Base-by-base conservation (phyloP, 2,329 filamentous ascomycete species). In the Drechslerella coelobrocha region DNA sequence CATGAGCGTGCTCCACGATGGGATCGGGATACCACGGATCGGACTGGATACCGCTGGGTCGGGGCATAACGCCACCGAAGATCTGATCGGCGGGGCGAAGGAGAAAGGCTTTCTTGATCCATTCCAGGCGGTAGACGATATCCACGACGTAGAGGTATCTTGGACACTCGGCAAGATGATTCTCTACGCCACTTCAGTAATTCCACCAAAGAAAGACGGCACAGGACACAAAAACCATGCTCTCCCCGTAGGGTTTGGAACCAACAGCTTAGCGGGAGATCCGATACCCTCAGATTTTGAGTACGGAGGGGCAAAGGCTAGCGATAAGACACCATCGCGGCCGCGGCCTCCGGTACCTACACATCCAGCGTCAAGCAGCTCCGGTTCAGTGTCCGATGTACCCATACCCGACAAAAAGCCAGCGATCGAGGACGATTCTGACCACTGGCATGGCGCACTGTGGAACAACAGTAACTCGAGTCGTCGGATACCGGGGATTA, bases 111-210 rank as follows among this genome's bases (percentile, higher is more conserved):
- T 90, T 75, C 78, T 91, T 2, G 88, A 94, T 75, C 86, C 93
- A 0, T 99, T 99, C 81, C 90, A 93, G 78, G 91, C 94, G 0
- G 89, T 97, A 27, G 88, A 99, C 79, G 94, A 94, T 79, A 92
- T 99, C 74, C 87, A 92, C 74, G 90, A 88, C 17, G 88, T 92
- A 5, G 95, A 99, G 81, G 89, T 99, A 17, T 96, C 91, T 81
- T 99, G 94, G 94, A 97, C 94, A 0, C 81, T 99, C 3, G 94
- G 94, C 0, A 96, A 97, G 78, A 97, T 97, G 84, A 86, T 99
- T 5, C 84, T 99, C 2, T 97, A 97, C 75, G 94, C 94, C 2
- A 88, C 93, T 0, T 94, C 91, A 2, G 91, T 97, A 78, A 84
- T 99, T 4, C 88, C 90, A 0, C 84, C 90, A 0, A 65, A 52